phyloP scores from a whole-genome alignment of 108 stramenopile species.

The Seminavis robusta region DNA sequence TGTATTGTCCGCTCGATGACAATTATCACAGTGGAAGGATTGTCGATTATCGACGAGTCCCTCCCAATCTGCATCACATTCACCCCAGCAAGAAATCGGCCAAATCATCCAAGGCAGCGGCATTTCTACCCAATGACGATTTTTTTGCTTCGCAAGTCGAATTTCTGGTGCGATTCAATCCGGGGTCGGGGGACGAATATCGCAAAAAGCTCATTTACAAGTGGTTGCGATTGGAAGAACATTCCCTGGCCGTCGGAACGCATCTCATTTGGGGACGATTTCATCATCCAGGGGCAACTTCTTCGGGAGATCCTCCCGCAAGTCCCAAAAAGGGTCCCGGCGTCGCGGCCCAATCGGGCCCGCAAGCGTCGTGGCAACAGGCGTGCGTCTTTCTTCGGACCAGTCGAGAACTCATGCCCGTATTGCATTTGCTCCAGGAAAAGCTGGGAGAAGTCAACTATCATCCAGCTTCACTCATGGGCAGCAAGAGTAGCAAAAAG shows the following conservation, averaged over 20 bases:
- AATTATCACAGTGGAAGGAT: slow-evolving; percentile 75
- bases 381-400: too few relatives aligned
- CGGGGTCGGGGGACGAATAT: slow-evolving; percentile 46
- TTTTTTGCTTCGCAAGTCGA: slow-evolving; percentile 41
- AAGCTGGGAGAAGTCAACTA: too few relatives aligned
- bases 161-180: slow-evolving; percentile 68
- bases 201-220: slow-evolving; percentile 51
- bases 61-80: neutral
- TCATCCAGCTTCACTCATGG: too few relatives aligned
- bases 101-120: slow-evolving; percentile 27
- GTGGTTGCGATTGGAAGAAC: slow-evolving; percentile 81
- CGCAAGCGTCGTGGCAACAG: too few relatives aligned
- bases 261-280: slow-evolving; percentile 40
- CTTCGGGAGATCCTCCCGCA: too few relatives aligned
- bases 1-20: slow-evolving; percentile 65
- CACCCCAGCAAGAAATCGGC: too few relatives aligned
- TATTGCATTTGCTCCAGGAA: too few relatives aligned
- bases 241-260: slow-evolving; percentile 55
- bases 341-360: too few relatives aligned
- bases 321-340: too few relatives aligned
- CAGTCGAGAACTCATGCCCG: too few relatives aligned
- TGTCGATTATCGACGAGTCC: slow-evolving; percentile 37
- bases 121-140: slow-evolving; percentile 8
- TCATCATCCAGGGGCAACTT: too few relatives aligned
- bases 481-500: too few relatives aligned